Conservation (phyloP, 345 rosid species). For the Rhodamnia argentea region DNA sequence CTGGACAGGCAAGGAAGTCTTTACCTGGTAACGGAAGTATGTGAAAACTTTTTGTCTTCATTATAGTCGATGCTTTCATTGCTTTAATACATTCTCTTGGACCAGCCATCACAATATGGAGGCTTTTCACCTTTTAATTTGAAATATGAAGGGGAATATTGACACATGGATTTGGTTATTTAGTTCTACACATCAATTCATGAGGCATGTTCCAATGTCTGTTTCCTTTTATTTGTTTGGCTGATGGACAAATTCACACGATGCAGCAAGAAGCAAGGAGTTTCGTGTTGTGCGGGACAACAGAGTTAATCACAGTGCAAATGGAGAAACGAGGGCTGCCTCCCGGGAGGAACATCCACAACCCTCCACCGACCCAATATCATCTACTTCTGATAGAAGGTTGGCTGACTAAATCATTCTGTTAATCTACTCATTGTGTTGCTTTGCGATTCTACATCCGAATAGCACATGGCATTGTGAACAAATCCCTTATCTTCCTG, state of each 20-base stretch:
- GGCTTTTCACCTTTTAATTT: neutral
- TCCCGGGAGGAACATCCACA: slow-evolving; percentile 15
- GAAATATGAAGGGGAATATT: neutral
- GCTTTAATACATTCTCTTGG: neutral
- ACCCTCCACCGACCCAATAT: slow-evolving; percentile 18
- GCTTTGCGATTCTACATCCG: neutral
- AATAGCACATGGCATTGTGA: neutral
- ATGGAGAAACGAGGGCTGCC: slow-evolving; percentile 35
- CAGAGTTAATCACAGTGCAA: slow-evolving; percentile 35
- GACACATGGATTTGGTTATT: neutral
- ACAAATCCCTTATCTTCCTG: neutral
- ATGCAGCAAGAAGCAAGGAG: slow-evolving; percentile 32
- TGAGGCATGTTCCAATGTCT: neutral
- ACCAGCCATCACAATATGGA: neutral
- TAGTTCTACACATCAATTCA: neutral
- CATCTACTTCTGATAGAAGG: slow-evolving; percentile 32
- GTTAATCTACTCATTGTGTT: neutral
- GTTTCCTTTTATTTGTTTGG: neutral
- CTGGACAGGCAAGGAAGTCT: slow-evolving; percentile 2
- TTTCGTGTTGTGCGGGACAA: slow-evolving; percentile 69
- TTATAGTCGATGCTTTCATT: neutral
- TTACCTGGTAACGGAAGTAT: slow-evolving; percentile 1
- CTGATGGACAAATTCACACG: slow-evolving; percentile 1
- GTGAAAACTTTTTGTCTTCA: neutral
- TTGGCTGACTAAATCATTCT: slow-evolving; percentile 7